Percentiles rank a stretch among this genome's conserved stretches.
These are phyloP conservation scores for Verticillium nubilum DNA, from an alignment of 2,329 filamentous ascomycete genomes.

Conservation along the genomic window DNA sequence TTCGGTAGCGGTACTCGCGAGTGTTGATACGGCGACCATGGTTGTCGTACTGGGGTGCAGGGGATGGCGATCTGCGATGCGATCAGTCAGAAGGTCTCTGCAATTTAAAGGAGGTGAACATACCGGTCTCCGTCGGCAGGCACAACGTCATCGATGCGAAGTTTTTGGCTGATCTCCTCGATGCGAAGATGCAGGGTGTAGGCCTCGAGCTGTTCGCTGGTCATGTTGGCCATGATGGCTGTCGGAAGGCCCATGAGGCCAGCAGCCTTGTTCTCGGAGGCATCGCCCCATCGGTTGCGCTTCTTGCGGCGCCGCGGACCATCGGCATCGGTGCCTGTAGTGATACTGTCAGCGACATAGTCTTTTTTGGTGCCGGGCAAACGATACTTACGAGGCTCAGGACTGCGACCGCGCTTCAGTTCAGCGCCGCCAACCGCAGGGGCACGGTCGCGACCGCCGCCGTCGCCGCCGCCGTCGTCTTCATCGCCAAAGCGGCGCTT, in stretches of 20 bases:
- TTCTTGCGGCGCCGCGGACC: conserved; percentile 90
- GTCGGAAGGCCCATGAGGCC: conserved; percentile 96
- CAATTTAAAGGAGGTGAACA: conserved; percentile 23
- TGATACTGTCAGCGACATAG: conserved; percentile 11
- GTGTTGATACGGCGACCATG: conserved; percentile 99
- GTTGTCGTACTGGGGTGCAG: conserved; percentile 96
- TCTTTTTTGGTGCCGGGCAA: background rate
- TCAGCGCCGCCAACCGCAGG: conserved; percentile 34
- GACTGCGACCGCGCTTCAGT: conserved; percentile 87
- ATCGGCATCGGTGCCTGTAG: conserved; percentile 54
- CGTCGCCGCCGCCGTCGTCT: conserved; percentile 34
- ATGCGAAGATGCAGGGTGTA: conserved; percentile 96
- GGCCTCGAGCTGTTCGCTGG: conserved; percentile 93
- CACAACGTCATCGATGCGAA: conserved; percentile 98
- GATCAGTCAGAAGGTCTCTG: conserved; percentile 12
- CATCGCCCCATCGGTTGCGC: conserved; percentile 97
- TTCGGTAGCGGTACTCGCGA: conserved; percentile 95
- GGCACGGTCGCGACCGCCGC: conserved; percentile 20
- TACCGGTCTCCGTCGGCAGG: conserved; percentile 94
- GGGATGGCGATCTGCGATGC: conserved; percentile 76
- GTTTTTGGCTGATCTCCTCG: conserved; percentile 98
- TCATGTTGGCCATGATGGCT: conserved; percentile 96
- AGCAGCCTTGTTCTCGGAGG: conserved; percentile 95
- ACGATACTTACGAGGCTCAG: conserved; percentile 62
- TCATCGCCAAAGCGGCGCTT: conserved; percentile 75